Percentiles rank a stretch among this genome's conserved stretches.
Evolutionary conservation across 148 eudicot species (phyloP).

Genomic region (Spergularia bocconei): DNA sequence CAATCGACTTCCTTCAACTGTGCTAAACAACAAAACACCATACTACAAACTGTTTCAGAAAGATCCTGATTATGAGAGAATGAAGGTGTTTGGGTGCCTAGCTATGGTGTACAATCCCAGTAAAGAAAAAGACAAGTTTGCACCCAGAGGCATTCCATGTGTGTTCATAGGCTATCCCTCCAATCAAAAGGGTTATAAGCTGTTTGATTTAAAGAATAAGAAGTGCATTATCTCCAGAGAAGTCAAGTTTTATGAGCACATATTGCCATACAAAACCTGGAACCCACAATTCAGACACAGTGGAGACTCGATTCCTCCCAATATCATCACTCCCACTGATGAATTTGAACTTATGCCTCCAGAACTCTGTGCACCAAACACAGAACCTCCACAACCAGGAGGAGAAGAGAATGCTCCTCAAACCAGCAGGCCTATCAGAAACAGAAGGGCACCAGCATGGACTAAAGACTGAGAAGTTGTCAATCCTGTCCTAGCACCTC

Average conservation of each 20-base stretch:
- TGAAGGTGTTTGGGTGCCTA: neutral
- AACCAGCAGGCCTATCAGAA: too few relatives aligned
- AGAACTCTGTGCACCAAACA: too few relatives aligned
- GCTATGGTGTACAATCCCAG: neutral
- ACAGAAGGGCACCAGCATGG: too few relatives aligned
- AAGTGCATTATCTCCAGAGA: neutral
- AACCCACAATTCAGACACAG: neutral
- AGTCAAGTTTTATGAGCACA: neutral
- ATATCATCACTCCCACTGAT: too few relatives aligned
- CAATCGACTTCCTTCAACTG: neutral
- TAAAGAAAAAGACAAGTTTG: neutral
- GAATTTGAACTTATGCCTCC: too few relatives aligned
- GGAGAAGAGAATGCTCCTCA: too few relatives aligned
- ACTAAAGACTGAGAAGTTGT: too few relatives aligned
- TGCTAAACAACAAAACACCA: too few relatives aligned
- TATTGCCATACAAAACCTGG: neutral
- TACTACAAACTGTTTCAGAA: too few relatives aligned
- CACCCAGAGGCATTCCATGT: neutral
- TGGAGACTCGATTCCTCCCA: neutral
- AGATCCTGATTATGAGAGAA: too few relatives aligned
- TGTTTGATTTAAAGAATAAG: neutral
- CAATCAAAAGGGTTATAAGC: slow-evolving; percentile 1
- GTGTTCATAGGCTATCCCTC: neutral
- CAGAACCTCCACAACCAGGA: too few relatives aligned
- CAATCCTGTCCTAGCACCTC: too few relatives aligned